These are phyloP conservation scores for Hymenoscyphus occultus DNA, from an alignment of 2,329 filamentous ascomycete species.

Conservation along the genomic window DNA sequence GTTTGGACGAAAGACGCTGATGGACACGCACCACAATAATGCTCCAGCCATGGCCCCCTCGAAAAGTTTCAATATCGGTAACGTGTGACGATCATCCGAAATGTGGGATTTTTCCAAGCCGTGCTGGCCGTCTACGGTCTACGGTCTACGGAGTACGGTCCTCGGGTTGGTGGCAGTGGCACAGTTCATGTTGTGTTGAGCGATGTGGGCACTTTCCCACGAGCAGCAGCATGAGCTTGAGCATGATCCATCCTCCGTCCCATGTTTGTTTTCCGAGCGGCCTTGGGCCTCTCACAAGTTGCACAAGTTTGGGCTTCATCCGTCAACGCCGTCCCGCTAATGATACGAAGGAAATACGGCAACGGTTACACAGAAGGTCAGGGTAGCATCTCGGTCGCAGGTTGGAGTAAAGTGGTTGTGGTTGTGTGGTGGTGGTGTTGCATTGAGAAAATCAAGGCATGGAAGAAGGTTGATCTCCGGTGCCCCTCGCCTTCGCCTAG, in stretches of 20 bases:
- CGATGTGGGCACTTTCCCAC: not conserved
- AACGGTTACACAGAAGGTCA: not conserved
- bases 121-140: not conserved
- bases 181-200: too few relatives aligned
- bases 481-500: not conserved
- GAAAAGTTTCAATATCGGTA: constrained; percentile 8
- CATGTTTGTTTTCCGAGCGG: not conserved
- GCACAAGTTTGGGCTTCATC: not conserved
- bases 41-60: too few relatives aligned
- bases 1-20: not conserved
- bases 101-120: constrained; percentile 15
- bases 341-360: not conserved
- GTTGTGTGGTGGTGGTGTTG: not conserved
- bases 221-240: too few relatives aligned
- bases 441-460: not conserved
- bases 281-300: not conserved
- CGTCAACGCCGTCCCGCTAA: not conserved
- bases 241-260: not conserved
- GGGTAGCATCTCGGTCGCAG: not conserved
- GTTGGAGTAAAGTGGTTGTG: not conserved
- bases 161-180: not conserved
- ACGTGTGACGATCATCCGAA: constrained; percentile 27
- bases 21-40: not conserved
- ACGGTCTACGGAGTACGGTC: not conserved
- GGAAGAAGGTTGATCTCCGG: not conserved